Percentiles rank a stretch among this genome's conserved stretches.
Conservation (phyloP, 1,139 yeast species). For the Taiozyma sp. region DNA sequence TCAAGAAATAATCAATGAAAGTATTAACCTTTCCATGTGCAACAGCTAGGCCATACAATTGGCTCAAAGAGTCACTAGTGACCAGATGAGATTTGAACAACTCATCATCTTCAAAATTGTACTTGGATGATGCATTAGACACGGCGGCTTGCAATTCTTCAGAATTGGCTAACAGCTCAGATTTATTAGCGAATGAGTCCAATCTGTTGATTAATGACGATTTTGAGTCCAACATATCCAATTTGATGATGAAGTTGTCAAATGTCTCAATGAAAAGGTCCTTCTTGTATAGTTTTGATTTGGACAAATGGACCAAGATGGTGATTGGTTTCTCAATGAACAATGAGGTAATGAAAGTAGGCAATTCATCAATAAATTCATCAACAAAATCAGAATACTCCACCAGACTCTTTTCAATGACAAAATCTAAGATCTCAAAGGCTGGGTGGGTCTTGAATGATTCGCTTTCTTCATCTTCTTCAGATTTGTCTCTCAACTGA, state of each 20-base stretch:
- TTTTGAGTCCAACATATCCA: conserved; percentile 18
- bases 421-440: conserved; percentile 24
- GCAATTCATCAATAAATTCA: conserved; percentile 28
- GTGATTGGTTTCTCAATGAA: conserved; percentile 25
- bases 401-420: conserved; percentile 22
- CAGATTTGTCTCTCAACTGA: conserved; percentile 12
- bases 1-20: conserved; percentile 26
- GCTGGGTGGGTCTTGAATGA: conserved; percentile 21
- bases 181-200: conserved; percentile 17
- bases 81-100: conserved; percentile 28
- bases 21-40: conserved; percentile 12
- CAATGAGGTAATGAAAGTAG: conserved; percentile 26
- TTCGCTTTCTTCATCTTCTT: conserved; percentile 23
- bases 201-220: conserved; percentile 18
- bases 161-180: conserved; percentile 20
- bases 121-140: conserved; percentile 25
- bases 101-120: conserved; percentile 23
- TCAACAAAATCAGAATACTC: conserved; percentile 22
- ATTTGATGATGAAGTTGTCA: conserved; percentile 24
- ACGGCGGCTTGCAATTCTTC: conserved; percentile 27
- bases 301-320: conserved; percentile 27
- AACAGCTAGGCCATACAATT: conserved; percentile 27
- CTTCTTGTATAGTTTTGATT: conserved; percentile 20
- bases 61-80: conserved; percentile 27
- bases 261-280: conserved; percentile 24